A percentile compares a stretch with the other conserved stretches of the same genome.
Conservation (phyloP, 352 stramenopile species). For the Blastocystis sp. region DNA sequence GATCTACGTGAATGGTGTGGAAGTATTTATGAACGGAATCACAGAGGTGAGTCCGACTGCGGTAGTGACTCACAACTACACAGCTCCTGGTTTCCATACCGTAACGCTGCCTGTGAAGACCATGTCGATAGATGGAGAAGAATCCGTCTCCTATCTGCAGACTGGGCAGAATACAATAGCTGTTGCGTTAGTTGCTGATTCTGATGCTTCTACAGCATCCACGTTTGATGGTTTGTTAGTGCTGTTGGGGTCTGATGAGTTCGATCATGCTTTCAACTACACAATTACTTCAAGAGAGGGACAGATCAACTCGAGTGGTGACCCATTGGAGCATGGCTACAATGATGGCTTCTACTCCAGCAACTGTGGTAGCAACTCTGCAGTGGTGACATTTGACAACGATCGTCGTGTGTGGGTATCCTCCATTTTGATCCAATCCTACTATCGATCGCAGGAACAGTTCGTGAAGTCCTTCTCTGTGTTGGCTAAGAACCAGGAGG, state of each 20-base stretch:
- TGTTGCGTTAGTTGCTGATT: background rate
- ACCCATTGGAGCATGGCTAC: background rate
- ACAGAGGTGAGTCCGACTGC: background rate
- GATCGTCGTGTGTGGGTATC: background rate
- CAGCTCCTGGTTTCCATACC: background rate
- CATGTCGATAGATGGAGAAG: background rate
- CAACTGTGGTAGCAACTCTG: background rate
- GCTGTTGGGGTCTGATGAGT: background rate
- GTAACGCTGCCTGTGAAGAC: background rate
- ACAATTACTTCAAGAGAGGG: background rate
- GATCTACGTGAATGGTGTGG: background rate
- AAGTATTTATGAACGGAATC: conserved; percentile 17
- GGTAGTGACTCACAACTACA: background rate
- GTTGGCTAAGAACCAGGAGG: background rate
- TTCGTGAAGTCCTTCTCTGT: background rate
- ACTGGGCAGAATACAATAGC: background rate
- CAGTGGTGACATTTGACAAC: background rate
- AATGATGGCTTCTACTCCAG: background rate
- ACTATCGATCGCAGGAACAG: background rate
- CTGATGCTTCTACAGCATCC: background rate
- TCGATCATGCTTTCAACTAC: background rate
- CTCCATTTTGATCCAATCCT: background rate
- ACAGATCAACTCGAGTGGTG: background rate
- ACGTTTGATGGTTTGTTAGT: background rate
- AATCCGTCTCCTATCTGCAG: background rate